Evolutionary conservation across 2,329 filamentous ascomycete species (phyloP).

Genomic region (Neofusicoccum sp.): DNA sequence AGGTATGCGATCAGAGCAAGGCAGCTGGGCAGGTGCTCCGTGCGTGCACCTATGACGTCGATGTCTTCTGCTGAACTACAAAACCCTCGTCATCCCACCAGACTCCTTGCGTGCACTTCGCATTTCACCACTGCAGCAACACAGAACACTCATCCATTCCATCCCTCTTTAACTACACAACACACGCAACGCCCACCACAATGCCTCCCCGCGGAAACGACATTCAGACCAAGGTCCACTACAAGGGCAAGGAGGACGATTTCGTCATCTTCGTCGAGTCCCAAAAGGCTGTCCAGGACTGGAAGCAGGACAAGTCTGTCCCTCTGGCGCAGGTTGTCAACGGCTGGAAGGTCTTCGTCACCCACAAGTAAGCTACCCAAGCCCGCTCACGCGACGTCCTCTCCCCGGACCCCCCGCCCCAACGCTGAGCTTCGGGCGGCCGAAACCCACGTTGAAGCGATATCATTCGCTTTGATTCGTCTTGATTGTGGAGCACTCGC

Average conservation of each 20-base stretch:
- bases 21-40: constrained; percentile 7
- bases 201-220: constrained; percentile 50
- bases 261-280: constrained; percentile 67
- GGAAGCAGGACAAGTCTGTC: constrained; percentile 75
- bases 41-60: constrained; percentile 17
- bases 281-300: constrained; percentile 67
- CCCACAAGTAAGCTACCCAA: constrained; percentile 69
- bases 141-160: not conserved
- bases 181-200: constrained; percentile 17
- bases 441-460: not conserved
- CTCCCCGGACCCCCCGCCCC: not conserved
- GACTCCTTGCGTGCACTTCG: constrained; percentile 1
- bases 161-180: not conserved
- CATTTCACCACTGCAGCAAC: constrained; percentile 5
- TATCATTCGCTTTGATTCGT: not conserved
- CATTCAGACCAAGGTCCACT: constrained; percentile 74
- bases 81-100: constrained; percentile 17
- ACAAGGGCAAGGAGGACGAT: constrained; percentile 71
- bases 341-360: constrained; percentile 84
- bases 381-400: not conserved
- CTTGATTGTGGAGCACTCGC: not conserved
- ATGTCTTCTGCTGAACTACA: constrained; percentile 9
- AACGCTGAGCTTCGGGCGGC: not conserved
- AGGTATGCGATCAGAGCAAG: constrained; percentile 14
- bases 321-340: constrained; percentile 83